A percentile compares a stretch with the other conserved stretches of the same genome.
Conservation (phyloP, 148 eudicot genomes). For the Silene conica region DNA sequence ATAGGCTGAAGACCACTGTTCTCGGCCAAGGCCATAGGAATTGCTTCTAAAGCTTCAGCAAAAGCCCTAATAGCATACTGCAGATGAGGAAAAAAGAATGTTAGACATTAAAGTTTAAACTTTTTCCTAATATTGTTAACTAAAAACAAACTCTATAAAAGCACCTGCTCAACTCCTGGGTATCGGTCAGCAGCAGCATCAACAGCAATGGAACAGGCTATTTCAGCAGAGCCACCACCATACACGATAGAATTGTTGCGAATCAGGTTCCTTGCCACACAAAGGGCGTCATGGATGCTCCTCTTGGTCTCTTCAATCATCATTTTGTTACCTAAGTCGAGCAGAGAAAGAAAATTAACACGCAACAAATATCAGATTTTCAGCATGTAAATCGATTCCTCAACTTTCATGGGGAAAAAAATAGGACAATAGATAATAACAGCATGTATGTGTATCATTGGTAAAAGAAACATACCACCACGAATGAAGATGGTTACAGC, state of each 20-base stretch:
- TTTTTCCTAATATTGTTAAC: neutral
- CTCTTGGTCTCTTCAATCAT: conserved; percentile 97
- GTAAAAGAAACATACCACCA: conserved; percentile 53
- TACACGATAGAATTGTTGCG: conserved; percentile 90
- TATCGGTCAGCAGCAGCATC: conserved; percentile 87
- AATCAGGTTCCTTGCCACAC: conserved; percentile 85
- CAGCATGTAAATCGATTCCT: neutral
- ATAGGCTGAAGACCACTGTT: conserved; percentile 97
- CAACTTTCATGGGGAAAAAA: neutral
- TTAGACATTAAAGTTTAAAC: neutral
- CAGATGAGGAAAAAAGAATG: conserved; percentile 12
- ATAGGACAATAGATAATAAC: neutral
- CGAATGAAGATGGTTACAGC: conserved; percentile 96
- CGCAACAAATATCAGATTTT: neutral
- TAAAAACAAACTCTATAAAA: neutral
- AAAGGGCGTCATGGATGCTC: conserved; percentile 86
- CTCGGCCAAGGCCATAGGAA: conserved; percentile 97
- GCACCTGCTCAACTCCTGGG: conserved; percentile 93
- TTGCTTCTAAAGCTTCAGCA: conserved; percentile 90
- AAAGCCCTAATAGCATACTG: conserved; percentile 97
- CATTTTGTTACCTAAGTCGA: conserved; percentile 81
- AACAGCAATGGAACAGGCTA: conserved; percentile 82
- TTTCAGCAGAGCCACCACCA: conserved; percentile 92
- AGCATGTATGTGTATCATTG: neutral
- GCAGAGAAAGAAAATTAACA: conserved; percentile 2